These are phyloP conservation scores for Fusarium brachygibbosum DNA, from an alignment of 2,329 filamentous ascomycete genomes.

Conservation along the genomic window DNA sequence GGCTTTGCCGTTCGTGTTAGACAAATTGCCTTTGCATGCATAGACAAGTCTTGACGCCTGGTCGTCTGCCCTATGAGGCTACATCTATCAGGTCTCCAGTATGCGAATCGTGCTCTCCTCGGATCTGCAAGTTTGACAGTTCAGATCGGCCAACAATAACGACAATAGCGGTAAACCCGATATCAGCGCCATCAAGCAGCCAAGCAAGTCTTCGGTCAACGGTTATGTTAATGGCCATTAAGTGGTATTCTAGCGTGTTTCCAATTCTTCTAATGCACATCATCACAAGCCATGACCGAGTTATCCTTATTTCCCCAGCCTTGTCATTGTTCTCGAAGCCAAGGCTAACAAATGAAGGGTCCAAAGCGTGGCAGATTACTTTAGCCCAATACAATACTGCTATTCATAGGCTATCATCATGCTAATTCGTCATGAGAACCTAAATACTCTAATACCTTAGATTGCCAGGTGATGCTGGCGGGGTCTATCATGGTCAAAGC, in stretches of 20 bases:
- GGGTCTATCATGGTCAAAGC: conserved; percentile 5
- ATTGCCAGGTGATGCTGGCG: conserved; percentile 18
- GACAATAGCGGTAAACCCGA: background rate
- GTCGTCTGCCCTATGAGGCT: background rate
- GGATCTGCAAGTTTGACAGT: background rate
- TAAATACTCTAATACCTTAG: conserved; percentile 4
- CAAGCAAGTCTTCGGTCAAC: background rate
- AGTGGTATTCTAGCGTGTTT: conserved; percentile 32
- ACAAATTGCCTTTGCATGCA: background rate
- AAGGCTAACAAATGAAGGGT: conserved; percentile 4
- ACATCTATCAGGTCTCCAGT: background rate
- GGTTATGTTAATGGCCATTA: background rate
- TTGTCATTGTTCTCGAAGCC: conserved; percentile 11
- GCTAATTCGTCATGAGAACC: conserved; percentile 13
- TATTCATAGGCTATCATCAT: conserved; percentile 17
- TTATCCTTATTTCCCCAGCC: conserved; percentile 30
- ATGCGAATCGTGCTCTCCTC: background rate
- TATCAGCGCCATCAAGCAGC: background rate
- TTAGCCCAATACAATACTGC: background rate
- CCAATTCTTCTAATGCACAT: conserved; percentile 36
- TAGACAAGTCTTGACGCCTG: background rate
- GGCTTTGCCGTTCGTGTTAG: background rate
- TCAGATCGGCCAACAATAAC: conserved; percentile 1
- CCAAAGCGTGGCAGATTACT: conserved; percentile 3
- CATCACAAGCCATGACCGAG: conserved; percentile 27